Evolutionary conservation across 352 stramenopile species (phyloP).

Genomic region (Globisporangium radiosum): DNA sequence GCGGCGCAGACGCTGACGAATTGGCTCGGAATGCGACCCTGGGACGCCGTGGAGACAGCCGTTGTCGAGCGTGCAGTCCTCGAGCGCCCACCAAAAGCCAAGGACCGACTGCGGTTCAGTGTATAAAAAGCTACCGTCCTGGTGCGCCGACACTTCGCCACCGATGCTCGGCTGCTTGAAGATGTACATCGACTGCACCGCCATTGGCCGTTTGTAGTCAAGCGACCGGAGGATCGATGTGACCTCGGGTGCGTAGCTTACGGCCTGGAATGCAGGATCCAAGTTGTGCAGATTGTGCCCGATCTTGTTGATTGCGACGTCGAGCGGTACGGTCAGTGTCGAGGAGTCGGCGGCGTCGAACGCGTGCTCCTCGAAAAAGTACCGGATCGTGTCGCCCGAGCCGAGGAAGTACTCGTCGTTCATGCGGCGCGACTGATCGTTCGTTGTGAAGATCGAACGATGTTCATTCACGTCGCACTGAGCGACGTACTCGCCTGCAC

Average conservation of each 20-base stretch:
- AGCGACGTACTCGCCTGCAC: constrained; percentile 40
- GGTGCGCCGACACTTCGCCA: constrained; percentile 92
- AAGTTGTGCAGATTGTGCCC: constrained; percentile 93
- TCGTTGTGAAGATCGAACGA: constrained; percentile 80
- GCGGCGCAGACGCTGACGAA: constrained; percentile 83
- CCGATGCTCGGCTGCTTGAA: constrained; percentile 94
- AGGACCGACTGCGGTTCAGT: constrained; percentile 94
- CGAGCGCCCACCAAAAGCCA: constrained; percentile 94
- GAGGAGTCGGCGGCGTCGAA: constrained; percentile 50
- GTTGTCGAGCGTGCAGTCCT: constrained; percentile 93
- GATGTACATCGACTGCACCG: constrained; percentile 97
- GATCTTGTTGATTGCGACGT: constrained; percentile 92
- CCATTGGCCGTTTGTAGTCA: constrained; percentile 82
- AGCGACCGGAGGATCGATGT: constrained; percentile 74
- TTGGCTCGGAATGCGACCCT: constrained; percentile 82
- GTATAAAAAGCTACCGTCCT: constrained; percentile 96
- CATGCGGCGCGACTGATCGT: constrained; percentile 73
- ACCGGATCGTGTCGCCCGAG: constrained; percentile 88
- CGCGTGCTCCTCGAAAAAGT: constrained; percentile 91
- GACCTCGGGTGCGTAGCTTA: constrained; percentile 79
- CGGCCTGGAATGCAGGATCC: constrained; percentile 79
- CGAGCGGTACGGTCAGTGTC: constrained; percentile 55
- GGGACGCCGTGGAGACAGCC: constrained; percentile 92
- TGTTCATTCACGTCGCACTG: constrained; percentile 58
- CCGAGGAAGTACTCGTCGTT: constrained; percentile 93